These are phyloP conservation scores for Yarrowia bubula DNA, from an alignment of 805 yeast genomes.

Conservation along the genomic window DNA sequence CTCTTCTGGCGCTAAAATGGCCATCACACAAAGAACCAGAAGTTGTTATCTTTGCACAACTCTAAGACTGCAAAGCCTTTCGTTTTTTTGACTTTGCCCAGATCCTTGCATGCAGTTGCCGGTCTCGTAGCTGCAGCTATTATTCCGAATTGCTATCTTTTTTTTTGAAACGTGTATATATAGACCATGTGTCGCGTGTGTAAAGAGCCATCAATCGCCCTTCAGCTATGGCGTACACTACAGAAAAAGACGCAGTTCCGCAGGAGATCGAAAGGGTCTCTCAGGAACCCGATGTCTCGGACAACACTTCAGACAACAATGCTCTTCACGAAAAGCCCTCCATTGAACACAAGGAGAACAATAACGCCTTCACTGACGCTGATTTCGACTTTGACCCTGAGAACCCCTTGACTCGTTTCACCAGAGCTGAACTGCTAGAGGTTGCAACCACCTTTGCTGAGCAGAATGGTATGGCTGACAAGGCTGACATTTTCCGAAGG, in stretches of 20 bases:
- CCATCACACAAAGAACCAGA: neutral
- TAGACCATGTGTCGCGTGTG: neutral
- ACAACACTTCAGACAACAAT: slow-evolving; percentile 9
- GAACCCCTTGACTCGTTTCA: slow-evolving; percentile 9
- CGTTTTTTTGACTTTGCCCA: neutral
- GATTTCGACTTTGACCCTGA: slow-evolving; percentile 1
- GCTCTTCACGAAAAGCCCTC: neutral
- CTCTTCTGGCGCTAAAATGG: neutral
- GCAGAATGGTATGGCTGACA: neutral
- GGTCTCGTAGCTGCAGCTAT: neutral
- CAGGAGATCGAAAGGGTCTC: neutral
- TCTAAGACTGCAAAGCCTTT: neutral
- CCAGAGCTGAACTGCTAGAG: neutral
- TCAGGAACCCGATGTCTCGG: neutral
- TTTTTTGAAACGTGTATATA: neutral
- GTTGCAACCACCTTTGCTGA: neutral
- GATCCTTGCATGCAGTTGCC: slow-evolving; percentile 5
- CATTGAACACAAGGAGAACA: neutral
- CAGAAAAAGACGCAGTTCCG: neutral
- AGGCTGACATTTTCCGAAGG: slow-evolving; percentile 34
- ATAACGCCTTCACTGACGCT: neutral
- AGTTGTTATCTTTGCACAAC: neutral
- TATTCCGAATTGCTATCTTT: neutral
- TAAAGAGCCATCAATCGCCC: neutral
- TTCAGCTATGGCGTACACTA: neutral